These are phyloP conservation scores for Raffaelea deltoideospora DNA, from an alignment of 2,329 filamentous ascomycete species.

Conservation along the genomic window DNA sequence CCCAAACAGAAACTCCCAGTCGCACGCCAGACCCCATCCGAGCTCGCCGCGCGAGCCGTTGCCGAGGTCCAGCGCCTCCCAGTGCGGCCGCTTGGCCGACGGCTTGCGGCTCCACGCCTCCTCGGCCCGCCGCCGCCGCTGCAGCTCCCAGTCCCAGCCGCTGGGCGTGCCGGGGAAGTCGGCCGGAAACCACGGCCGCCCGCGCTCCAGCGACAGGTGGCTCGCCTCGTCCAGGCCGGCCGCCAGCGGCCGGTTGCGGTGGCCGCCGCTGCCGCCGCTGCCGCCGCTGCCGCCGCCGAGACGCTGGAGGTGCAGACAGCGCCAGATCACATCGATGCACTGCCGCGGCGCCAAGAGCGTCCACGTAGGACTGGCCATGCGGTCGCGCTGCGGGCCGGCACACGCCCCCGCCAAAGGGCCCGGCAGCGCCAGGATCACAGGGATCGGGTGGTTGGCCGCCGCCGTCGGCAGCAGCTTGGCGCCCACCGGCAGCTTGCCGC, in stretches of 20 bases:
- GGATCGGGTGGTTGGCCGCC: conserved; percentile 57
- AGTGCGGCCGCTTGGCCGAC: conserved; percentile 67
- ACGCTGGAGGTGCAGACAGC: conserved; percentile 71
- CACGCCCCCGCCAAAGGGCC: not conserved
- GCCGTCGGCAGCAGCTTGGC: conserved; percentile 38
- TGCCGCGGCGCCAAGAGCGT: conserved; percentile 81
- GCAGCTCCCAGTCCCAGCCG: conserved; percentile 63
- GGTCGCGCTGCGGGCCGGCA: not conserved
- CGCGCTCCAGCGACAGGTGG: conserved; percentile 70
- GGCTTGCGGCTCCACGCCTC: conserved; percentile 60
- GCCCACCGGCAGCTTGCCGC: conserved; percentile 45
- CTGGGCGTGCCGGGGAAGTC: conserved; percentile 70
- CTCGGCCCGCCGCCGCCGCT: conserved; percentile 43
- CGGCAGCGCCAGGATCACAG: conserved; percentile 47
- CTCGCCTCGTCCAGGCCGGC: conserved; percentile 67
- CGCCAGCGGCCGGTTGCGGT: conserved; percentile 40
- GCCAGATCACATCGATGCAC: conserved; percentile 75
- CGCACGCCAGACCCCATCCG: conserved; percentile 67
- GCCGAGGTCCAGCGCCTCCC: conserved; percentile 59
- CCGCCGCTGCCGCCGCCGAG: too few relatives aligned
- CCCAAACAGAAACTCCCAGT: conserved; percentile 58
- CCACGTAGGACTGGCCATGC: conserved; percentile 34
- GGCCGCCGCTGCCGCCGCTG: too few relatives aligned
- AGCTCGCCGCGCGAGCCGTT: conserved; percentile 62
- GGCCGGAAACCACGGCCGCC: conserved; percentile 68